Base-by-base conservation (phyloP, 208 protist genomes). In the Trypanosoma platydactyli region DNA sequence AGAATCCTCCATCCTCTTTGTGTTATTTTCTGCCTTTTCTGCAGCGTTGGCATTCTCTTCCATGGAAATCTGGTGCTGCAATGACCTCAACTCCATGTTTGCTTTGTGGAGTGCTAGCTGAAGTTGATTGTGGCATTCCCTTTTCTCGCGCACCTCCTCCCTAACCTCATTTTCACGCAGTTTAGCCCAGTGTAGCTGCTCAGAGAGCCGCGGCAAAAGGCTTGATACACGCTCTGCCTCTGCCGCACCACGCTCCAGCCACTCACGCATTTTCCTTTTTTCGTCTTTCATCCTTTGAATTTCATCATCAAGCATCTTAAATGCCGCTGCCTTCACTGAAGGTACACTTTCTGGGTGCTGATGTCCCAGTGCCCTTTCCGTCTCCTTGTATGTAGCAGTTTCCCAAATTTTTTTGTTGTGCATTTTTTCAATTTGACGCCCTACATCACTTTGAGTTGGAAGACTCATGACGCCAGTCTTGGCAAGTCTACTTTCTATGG, bases 211-310 rank as follows among this genome's bases (percentile, higher is more conserved):
- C 52, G 44, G 33, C 27, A 62, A 54, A 5, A 46, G 52, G 20
- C 12, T 48, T 6, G 67, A 72, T 48, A 65, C 52, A 60, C 67
- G 57, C 57, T 64, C 58, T 29, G 67, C 67, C 49, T 72, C 67
- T n/a, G 50, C 22, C 57, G 64, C 67, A 15, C 67, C 67, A 60
- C 67, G 67, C 38, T 65, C 58, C 24, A 72, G 40, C 44, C 55
- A 64, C 30, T 72, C 67, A 27, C 38, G 67, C 13, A 72, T 56
- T 13, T 1, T 45, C n/a, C 24, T 44, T 35, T 72, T 72, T 46
- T 72, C 67, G 15, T 61, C 51, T 25, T 52, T 58, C 13, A 64
- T 33, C 12, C 16, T 53, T 58, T 72, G 56, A 60, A 72, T 72
- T 24, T 64, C 48, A 9, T 58, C 2, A 15, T 53, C 3, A n/a